A percentile compares a stretch with the other conserved stretches of the same genome.
Conservation (phyloP, 495 filamentous ascomycete species). For the Xylaria cubensis region DNA sequence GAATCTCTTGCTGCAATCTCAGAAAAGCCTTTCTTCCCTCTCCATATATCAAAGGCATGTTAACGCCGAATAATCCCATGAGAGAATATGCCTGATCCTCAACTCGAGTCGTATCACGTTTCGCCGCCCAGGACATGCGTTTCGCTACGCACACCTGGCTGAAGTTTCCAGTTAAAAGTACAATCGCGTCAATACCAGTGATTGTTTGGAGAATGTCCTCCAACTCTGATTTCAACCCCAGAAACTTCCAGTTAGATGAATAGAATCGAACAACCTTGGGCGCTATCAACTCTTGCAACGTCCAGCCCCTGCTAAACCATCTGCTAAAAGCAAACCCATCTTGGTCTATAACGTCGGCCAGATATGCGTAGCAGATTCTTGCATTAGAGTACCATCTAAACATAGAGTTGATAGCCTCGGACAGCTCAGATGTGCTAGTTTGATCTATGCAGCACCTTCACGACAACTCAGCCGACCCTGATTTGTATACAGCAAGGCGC, state of each 20-base stretch:
- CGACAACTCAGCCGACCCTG: not conserved
- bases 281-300: slow-evolving; percentile 51
- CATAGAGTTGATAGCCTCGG: slow-evolving; percentile 32
- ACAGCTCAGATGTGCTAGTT: slow-evolving; percentile 36
- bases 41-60: slow-evolving; percentile 33
- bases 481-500: not conserved
- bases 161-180: not conserved
- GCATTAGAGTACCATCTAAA: slow-evolving; percentile 42
- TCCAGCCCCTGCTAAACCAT: slow-evolving; percentile 55
- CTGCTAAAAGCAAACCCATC: slow-evolving; percentile 22
- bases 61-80: slow-evolving; percentile 28
- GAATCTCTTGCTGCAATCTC: slow-evolving; percentile 33
- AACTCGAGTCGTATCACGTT: slow-evolving; percentile 27
- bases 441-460: slow-evolving; percentile 44
- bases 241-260: slow-evolving; percentile 34
- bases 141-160: slow-evolving; percentile 17
- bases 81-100: slow-evolving; percentile 35
- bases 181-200: slow-evolving; percentile 36
- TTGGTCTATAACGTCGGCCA: slow-evolving; percentile 33
- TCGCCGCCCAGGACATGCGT: slow-evolving; percentile 32
- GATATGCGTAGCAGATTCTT: slow-evolving; percentile 39
- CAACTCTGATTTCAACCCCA: slow-evolving; percentile 36
- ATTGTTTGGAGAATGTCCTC: slow-evolving; percentile 17
- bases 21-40: slow-evolving; percentile 28
- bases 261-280: slow-evolving; percentile 42